Percentiles rank a stretch among this genome's conserved stretches.
Evolutionary conservation across 2,329 filamentous ascomycete genomes (phyloP).

Genomic region (Verticillium dahliae): DNA sequence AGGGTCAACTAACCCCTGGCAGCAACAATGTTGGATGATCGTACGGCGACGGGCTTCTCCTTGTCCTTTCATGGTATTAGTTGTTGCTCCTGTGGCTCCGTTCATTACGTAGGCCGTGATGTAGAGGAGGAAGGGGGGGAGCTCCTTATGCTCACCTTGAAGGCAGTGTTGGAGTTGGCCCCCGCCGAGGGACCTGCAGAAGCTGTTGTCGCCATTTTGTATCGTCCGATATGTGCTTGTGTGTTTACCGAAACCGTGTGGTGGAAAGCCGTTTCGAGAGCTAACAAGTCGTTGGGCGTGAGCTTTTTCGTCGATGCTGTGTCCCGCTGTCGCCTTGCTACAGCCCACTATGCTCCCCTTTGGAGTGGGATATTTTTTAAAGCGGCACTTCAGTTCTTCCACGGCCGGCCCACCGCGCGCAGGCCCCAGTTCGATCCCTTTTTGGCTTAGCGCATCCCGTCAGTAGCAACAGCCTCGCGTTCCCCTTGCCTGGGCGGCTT

Average conservation of each 20-base stretch:
- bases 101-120: not conserved
- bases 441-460: not conserved
- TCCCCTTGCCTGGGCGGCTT: not conserved
- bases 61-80: constrained; percentile 56
- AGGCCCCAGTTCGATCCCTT: not conserved
- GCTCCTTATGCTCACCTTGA: constrained; percentile 41
- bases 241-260: not conserved
- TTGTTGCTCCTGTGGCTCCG: constrained; percentile 23
- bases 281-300: not conserved
- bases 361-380: constrained; percentile 16
- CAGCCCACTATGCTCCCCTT: constrained; percentile 13
- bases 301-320: constrained; percentile 2
- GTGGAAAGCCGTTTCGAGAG: not conserved
- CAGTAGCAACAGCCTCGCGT: constrained; percentile 12
- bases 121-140: constrained; percentile 5
- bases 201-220: constrained; percentile 36
- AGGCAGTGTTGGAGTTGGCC: constrained; percentile 44
- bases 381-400: constrained; percentile 14
- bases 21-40: constrained; percentile 93
- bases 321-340: constrained; percentile 12
- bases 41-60: constrained; percentile 97
- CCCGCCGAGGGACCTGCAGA: constrained; percentile 25
- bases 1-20: constrained; percentile 65
- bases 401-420: constrained; percentile 5
- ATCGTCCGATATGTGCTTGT: not conserved